A percentile compares a stretch with the other conserved stretches of the same genome.
Conservation (phyloP, 371 early-diverging fungal species). For the Blyttiomyces sp. region DNA sequence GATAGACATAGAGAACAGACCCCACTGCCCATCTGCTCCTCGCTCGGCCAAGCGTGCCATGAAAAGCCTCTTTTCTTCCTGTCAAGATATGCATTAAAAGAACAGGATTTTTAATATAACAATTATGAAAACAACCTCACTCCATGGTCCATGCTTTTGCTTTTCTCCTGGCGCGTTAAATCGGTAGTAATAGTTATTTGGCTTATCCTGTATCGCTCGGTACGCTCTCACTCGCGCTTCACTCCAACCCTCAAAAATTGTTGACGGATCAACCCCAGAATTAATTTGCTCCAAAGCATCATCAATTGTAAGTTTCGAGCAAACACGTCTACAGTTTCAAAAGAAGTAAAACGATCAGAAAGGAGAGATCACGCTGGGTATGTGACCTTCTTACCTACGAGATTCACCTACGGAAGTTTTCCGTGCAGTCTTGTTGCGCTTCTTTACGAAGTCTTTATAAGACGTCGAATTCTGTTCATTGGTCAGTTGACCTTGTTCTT, state of each 20-base stretch:
- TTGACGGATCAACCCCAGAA: conserved; percentile 71
- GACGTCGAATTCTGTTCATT: too few species aligned
- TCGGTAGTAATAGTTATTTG: conserved; percentile 92
- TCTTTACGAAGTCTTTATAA: too few species aligned
- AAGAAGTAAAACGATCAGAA: too few species aligned
- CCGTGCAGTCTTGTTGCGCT: too few species aligned
- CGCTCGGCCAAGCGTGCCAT: conserved; percentile 75
- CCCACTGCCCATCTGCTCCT: conserved; percentile 94
- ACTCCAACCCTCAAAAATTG: conserved; percentile 93
- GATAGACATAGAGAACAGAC: conserved; percentile 89
- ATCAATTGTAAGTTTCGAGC: too few species aligned
- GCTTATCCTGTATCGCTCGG: conserved; percentile 81
- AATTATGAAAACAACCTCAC: conserved; percentile 36
- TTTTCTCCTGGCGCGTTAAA: conserved; percentile 95
- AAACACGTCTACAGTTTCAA: too few species aligned
- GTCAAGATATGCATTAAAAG: conserved; percentile 4
- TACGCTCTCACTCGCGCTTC: conserved; percentile 89
- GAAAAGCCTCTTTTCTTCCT: conserved; percentile 79
- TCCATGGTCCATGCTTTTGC: conserved; percentile 88
- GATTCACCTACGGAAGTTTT: too few species aligned
- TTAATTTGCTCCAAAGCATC: too few species aligned
- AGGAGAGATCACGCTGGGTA: too few species aligned
- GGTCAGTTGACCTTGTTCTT: too few species aligned
- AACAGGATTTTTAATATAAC: background rate
- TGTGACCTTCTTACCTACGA: too few species aligned